Evolutionary conservation across 2,329 filamentous ascomycete species (phyloP).

Genomic region (Fusarium fujikuroi): DNA sequence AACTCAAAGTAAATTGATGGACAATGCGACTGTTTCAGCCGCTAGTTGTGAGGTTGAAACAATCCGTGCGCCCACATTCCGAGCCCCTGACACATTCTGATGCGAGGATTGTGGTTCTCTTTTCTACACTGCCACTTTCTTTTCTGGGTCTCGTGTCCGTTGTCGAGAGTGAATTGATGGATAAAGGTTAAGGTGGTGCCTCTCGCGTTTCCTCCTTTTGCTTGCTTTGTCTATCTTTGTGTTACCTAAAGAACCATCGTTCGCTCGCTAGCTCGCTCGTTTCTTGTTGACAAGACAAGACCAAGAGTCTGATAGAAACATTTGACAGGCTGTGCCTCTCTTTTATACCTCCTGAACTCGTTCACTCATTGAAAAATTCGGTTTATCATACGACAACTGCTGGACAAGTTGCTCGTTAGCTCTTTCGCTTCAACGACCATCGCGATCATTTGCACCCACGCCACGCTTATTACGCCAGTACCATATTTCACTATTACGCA

Average conservation of each 20-base stretch:
- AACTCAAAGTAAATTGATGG: slow-evolving; percentile 11
- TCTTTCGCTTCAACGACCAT: neutral
- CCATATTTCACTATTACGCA: neutral
- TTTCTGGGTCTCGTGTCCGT: slow-evolving; percentile 12
- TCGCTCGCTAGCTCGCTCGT: slow-evolving; percentile 13
- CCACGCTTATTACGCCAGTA: neutral
- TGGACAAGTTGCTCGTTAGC: slow-evolving; percentile 39
- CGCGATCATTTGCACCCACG: slow-evolving; percentile 6
- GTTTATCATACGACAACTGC: slow-evolving; percentile 27
- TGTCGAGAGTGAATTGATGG: neutral
- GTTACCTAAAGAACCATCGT: slow-evolving; percentile 18
- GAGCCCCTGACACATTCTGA: slow-evolving; percentile 31
- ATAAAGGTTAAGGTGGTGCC: slow-evolving; percentile 17
- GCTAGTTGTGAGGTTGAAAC: slow-evolving; percentile 41
- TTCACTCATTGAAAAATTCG: slow-evolving; percentile 21
- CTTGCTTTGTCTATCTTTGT: slow-evolving; percentile 15
- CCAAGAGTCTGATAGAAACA: slow-evolving; percentile 22
- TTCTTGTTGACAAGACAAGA: slow-evolving; percentile 11
- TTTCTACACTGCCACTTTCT: neutral
- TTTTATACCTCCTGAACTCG: slow-evolving; percentile 10
- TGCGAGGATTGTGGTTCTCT: slow-evolving; percentile 19
- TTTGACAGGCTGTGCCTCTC: slow-evolving; percentile 41
- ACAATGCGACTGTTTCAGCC: slow-evolving; percentile 38
- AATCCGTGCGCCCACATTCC: slow-evolving; percentile 39
- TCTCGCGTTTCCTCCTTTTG: neutral